These are phyloP conservation scores for Candida palmyrensis DNA, from an alignment of 805 yeast species.

Conservation along the genomic window DNA sequence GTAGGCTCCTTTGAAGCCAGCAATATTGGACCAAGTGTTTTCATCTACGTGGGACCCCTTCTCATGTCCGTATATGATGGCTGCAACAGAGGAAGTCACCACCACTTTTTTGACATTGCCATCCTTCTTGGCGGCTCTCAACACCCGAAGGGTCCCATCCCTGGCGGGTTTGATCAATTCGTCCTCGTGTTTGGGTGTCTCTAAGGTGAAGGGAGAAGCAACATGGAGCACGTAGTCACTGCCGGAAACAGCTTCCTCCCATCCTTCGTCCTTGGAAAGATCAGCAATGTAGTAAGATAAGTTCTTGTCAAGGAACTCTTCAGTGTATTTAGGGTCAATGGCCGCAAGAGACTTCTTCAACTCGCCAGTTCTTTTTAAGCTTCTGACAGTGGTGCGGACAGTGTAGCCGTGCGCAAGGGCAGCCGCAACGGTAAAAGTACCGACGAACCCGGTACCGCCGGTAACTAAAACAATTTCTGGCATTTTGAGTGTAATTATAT, in stretches of 20 bases:
- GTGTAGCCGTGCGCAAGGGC: constrained; percentile 8
- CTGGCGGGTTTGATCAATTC: constrained; percentile 7
- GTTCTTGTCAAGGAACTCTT: constrained; percentile 1
- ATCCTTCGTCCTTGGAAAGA: constrained; percentile 9
- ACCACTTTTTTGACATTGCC: constrained; percentile 5
- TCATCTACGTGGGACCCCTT: constrained; percentile 23
- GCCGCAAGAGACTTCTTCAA: constrained; percentile 2
- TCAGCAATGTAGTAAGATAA: constrained; percentile 7
- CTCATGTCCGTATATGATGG: constrained; percentile 3
- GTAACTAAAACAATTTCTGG: constrained; percentile 8
- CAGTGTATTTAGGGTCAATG: neutral
- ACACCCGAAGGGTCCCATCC: constrained; percentile 6
- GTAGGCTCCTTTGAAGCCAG: constrained; percentile 10
- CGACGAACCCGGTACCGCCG: constrained; percentile 10
- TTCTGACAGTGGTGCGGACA: constrained; percentile 11
- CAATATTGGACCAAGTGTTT: constrained; percentile 47
- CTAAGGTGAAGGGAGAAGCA: constrained; percentile 6
- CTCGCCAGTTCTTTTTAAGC: constrained; percentile 1
- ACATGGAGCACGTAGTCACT: constrained; percentile 6
- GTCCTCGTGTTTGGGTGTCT: constrained; percentile 4
- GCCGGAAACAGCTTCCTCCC: constrained; percentile 7
- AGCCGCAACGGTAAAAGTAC: constrained; percentile 5
- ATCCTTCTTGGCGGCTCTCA: constrained; percentile 8
- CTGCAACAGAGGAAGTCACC: constrained; percentile 7
- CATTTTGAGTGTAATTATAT: constrained; percentile 1